Percentiles rank a stretch among this genome's conserved stretches.
phyloP scores from a whole-genome alignment of 306 rosid species.

The Malus sylvestris region DNA sequence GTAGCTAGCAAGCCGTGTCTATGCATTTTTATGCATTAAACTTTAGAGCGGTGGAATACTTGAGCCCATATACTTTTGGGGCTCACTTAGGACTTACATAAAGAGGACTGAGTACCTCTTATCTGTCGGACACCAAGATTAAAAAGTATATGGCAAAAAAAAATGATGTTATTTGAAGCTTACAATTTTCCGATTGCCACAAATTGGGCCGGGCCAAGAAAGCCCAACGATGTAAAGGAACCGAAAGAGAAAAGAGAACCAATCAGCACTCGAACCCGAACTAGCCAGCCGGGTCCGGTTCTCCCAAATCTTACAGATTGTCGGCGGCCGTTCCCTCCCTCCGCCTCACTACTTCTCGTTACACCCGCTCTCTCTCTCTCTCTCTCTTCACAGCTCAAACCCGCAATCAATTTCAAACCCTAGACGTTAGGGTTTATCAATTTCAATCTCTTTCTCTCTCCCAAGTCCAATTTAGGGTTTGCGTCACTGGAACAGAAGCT shows the following conservation, averaged over 20 bases:
- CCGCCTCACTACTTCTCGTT: not conserved
- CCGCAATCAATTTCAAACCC: not conserved
- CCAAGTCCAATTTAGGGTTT: constrained; percentile 13
- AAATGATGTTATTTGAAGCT: not conserved
- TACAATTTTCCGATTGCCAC: not conserved
- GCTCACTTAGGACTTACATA: too few species aligned
- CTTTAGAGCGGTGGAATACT: too few species aligned
- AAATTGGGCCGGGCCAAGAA: not conserved
- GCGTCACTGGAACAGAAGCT: not conserved
- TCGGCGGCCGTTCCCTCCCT: not conserved
- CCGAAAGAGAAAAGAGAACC: not conserved
- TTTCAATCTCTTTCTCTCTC: not conserved
- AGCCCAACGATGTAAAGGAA: not conserved
- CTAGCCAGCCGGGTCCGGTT: not conserved
- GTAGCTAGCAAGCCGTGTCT: too few species aligned
- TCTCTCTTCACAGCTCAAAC: not conserved
- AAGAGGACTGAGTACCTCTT: too few species aligned
- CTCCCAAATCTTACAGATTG: not conserved
- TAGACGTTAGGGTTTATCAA: not conserved
- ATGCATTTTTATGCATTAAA: too few species aligned
- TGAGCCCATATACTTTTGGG: too few species aligned
- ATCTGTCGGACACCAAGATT: too few species aligned
- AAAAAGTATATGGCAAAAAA: too few species aligned
- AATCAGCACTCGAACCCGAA: not conserved
- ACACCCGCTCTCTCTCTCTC: not conserved